Evolutionary conservation across 345 rosid species (phyloP), one percentile per base, ranked within the genome.

Genomic region (Salix caprea): DNA sequence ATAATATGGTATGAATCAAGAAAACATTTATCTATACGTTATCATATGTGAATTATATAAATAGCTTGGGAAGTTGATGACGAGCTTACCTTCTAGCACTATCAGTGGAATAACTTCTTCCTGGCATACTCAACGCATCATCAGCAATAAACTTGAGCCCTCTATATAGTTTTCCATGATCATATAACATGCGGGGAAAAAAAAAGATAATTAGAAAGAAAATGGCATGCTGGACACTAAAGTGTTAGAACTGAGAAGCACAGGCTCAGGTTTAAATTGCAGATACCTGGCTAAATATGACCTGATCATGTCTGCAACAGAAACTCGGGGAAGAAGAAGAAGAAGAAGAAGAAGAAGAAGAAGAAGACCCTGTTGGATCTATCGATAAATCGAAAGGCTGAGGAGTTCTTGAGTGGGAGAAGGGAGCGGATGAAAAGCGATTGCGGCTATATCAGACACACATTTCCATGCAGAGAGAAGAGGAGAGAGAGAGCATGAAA

Each of bases 391-490:
- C 6, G 28, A 58, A 58, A 9, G 64, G 64, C 28, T 23, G 3
- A 24, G 18, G 4, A 2, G 0, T 0, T 5, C 23, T 58, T 40
- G 50, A 28, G 32, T 58, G 69, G n/a, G 15, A 78, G 37, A 65
- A 23, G 64, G 21, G 65, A 50, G 60, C 26, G 19, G 11, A 28
- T 28, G 30, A 34, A 42, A 39, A 34, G 30, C 24, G 15, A 48
- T 9, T 74, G 82, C 54, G 18, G 65, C 14, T 71, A 40, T 24
- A 40, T 67, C n/a, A 34, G 39, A 67, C 77, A 65, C 82, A 36
- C 69, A 79, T 82, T 64, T 72, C 73, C 82, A 73, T 79, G 77
- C 82, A 78, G 70, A 36, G 66, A 30, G 39, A 42, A 70, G 52
- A 70, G 69, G 74, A 37, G 44, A 42, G 44, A 42, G 67, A 23